Base-by-base conservation (phyloP, 768 basidiomycete genomes). In the Lepiota venenata region DNA sequence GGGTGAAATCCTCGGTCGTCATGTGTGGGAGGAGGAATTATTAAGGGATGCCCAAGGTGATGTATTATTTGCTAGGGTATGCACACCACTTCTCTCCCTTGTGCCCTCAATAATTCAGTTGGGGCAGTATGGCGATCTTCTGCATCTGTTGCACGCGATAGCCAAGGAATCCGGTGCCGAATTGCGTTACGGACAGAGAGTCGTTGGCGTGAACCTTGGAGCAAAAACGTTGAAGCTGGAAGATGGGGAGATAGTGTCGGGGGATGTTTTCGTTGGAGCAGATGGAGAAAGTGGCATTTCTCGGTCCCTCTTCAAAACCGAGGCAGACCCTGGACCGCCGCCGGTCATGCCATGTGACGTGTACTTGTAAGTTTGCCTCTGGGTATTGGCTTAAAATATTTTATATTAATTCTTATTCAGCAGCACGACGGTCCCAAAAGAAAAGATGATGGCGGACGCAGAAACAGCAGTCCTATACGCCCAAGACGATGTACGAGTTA, bases 241-340 rank as follows among this genome's bases (percentile, higher is more conserved):
- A 9, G 70, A 67, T 8, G 82, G 83, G 2, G 66, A 74, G 36
- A 68, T 63, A 9, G 47, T 82, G 9, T 63, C 55, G 4, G 80
- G 75, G n/a, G 76, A 85, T 60, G 70, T 83, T 20, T 71, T 85
- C 54, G 66, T 85, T 47, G 83, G 82, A 12, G 82, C 83, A 1
- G 83, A 84, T 58, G 83, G 83, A 2, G 58, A 61, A 21, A 58
- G 61, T 4, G 80, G 82, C 18, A 20, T 77, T 32, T 66, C 74
- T 5, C 60, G 72, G 37, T 65, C 62, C 21, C 60, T 68, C 2
- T 63, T 79, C 1, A 52, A 70, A 11, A 68, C 64, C 1, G 60
- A 65, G 11, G 64, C 70, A 37, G 69, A 69, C 18, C 63, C 65
- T 14, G 51, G 52, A n/a, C 56, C 59, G 0, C 52, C 60, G 4